phyloP scores from a whole-genome alignment of 257 asterid species.

The Primulina eburnea region DNA sequence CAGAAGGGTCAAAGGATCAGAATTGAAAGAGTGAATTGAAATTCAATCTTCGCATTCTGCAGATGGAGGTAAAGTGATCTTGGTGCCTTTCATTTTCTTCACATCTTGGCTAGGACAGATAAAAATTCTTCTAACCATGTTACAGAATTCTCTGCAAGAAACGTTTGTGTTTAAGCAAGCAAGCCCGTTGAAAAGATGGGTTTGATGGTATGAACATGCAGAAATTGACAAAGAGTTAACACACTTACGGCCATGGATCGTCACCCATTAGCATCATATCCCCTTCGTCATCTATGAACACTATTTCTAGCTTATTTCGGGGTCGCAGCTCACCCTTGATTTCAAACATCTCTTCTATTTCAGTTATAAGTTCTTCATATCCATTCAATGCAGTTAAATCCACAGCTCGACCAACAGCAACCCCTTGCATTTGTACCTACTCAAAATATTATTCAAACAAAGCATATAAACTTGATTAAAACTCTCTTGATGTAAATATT shows the following conservation, averaged over 20 bases:
- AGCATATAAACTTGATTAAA: constrained; percentile 7
- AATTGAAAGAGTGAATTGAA: background rate
- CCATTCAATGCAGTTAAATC: constrained; percentile 74
- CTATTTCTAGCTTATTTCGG: constrained; percentile 75
- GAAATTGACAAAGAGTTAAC: background rate
- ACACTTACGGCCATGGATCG: constrained; percentile 96
- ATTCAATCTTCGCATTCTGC: constrained; percentile 43
- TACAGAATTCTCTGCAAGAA: constrained; percentile 69
- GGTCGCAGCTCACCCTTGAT: constrained; percentile 72
- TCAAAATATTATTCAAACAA: constrained; percentile 22
- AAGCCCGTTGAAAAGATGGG: background rate
- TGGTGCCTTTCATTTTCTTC: constrained; percentile 65
- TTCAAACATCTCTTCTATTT: constrained; percentile 85
- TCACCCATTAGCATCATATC: constrained; percentile 97
- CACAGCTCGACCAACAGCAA: constrained; percentile 92
- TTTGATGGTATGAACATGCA: background rate
- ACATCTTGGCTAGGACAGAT: constrained; percentile 74
- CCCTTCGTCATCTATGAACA: constrained; percentile 89
- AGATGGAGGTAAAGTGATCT: constrained; percentile 39
- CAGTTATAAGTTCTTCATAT: constrained; percentile 63
- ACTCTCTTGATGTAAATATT: constrained; percentile 10
- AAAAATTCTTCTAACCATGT: constrained; percentile 70
- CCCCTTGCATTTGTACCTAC: constrained; percentile 99
- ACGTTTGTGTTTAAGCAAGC: background rate
- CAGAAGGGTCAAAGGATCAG: background rate